phyloP scores from a whole-genome alignment of 75 land plant species.

The Cryptomeria japonica region DNA sequence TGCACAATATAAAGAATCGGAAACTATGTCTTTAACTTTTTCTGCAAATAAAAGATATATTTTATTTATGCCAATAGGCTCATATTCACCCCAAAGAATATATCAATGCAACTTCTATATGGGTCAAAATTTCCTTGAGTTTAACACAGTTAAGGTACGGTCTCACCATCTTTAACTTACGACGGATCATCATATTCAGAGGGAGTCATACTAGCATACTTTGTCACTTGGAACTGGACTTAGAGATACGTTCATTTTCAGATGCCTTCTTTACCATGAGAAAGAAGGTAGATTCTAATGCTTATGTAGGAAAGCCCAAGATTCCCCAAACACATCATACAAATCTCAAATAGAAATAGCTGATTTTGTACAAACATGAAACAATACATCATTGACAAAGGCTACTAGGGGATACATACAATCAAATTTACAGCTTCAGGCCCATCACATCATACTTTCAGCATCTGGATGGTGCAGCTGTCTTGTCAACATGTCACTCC shows the following conservation, averaged over 20 bases:
- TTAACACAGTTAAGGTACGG: neutral
- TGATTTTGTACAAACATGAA: neutral
- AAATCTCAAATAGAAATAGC: neutral
- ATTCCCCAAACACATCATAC: neutral
- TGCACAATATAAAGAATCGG: neutral
- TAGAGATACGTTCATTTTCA: neutral
- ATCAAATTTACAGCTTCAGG: neutral
- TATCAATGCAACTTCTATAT: neutral
- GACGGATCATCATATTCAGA: neutral
- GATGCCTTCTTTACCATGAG: neutral
- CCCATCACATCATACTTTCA: conserved; percentile 1
- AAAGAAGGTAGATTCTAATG: neutral
- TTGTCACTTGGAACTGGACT: neutral
- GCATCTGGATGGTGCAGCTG: neutral
- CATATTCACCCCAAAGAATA: neutral
- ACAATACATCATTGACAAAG: neutral
- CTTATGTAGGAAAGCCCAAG: neutral
- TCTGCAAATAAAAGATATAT: neutral
- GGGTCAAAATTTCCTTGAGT: neutral
- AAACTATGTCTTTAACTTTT: neutral
- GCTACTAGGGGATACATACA: neutral
- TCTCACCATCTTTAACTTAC: neutral
- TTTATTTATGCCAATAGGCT: neutral
- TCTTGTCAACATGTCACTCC: neutral
- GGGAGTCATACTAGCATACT: neutral